Base-by-base conservation (phyloP, 73 alveolate genomes). In the Uronychia binucleata region DNA sequence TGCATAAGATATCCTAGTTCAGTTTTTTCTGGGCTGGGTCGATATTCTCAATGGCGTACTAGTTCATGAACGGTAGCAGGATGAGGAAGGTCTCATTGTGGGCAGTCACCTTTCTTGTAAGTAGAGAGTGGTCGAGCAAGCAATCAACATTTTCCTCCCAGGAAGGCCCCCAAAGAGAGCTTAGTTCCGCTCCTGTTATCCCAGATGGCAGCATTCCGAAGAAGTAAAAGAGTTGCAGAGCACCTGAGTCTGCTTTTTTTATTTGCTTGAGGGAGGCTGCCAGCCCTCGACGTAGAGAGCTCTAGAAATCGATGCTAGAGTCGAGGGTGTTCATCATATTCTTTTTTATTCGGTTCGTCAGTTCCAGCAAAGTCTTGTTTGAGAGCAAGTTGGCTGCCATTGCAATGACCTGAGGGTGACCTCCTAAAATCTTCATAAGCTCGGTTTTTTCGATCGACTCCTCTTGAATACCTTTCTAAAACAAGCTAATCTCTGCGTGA, bases 31-130 rank as follows among this genome's bases (percentile, higher is more conserved):
- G 30, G n/a, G 57, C 92, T 13, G 35, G 79, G 79, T 86, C 84
- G 78, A 86, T 78, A 13, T 28, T 30, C 58, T 78, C 77, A 1
- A 30, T 80, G 0, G 92, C 87, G 33, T 80, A 79, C 28, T 79
- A 32, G 32, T 58, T 79, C 92, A 86, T 86, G 76, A 86, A 86
- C 0, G 92, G 92, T 31, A 86, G 77, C 30, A 86, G 83, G 19
- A 75, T 57, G 33, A 79, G 79, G 34, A 83, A 33, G 28, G 58
- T 83, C 26, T 57, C 92, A 26, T 86, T 79, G 1, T 25, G 13
- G 19, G 60, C 88, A 26, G 74, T 58, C 46, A 60, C 58, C 29
- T 82, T 82, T 26, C 25, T 57, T 1, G 30, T 67, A 14, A 82
- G 33, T 32, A 82, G 58, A 27, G 91, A 84, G 0, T 81, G 79